These are phyloP conservation scores for Murraya koenigii DNA, from an alignment of 345 rosid genomes.

Conservation along the genomic window DNA sequence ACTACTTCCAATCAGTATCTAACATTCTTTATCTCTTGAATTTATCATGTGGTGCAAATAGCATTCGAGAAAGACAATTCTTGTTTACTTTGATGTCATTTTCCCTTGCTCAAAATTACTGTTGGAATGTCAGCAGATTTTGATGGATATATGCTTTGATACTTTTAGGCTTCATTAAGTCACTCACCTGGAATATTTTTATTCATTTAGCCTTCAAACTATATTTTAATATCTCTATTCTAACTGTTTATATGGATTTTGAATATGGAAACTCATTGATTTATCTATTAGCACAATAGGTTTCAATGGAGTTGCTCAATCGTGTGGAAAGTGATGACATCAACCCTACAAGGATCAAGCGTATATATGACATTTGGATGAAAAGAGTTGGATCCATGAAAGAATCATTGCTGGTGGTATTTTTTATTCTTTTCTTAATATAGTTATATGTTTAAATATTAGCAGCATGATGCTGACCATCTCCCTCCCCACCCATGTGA, in stretches of 20 bases:
- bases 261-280: not conserved
- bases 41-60: not conserved
- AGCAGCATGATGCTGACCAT: not conserved
- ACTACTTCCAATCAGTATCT: not conserved
- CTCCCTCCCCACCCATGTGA: not conserved
- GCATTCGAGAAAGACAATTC: not conserved
- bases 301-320: slow-evolving; percentile 53
- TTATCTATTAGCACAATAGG: slow-evolving; percentile 32
- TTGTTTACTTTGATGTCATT: not conserved
- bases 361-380: slow-evolving; percentile 67
- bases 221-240: not conserved
- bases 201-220: not conserved
- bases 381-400: slow-evolving; percentile 45
- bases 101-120: not conserved
- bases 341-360: slow-evolving; percentile 33
- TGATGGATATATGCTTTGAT: not conserved
- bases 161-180: not conserved
- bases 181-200: not conserved
- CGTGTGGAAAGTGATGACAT: slow-evolving; percentile 32
- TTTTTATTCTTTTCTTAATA: not conserved
- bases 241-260: not conserved
- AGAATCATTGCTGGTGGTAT: slow-evolving; percentile 44
- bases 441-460: no score
- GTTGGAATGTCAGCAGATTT: not conserved
- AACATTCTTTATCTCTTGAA: not conserved